Conservation (phyloP, 1,284 basidiomycete species). For the Schizophyllum amplum region DNA sequence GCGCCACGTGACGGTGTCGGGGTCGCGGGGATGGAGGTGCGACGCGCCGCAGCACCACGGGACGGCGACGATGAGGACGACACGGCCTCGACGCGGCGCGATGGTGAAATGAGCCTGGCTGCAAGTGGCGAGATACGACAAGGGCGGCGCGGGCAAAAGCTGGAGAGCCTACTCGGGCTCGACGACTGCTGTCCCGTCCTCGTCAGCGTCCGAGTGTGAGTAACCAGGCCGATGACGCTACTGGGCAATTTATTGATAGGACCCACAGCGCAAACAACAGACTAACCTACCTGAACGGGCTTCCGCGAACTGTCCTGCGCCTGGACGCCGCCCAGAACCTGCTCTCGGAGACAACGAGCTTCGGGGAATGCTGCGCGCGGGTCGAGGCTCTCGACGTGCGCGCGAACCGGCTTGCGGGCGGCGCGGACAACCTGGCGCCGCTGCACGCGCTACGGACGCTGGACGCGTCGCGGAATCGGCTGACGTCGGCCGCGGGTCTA, state of each 20-base stretch:
- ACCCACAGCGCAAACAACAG: conserved; percentile 67
- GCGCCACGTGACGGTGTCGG: background rate
- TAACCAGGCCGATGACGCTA: conserved; percentile 8
- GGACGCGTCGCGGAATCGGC: conserved; percentile 89
- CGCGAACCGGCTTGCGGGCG: conserved; percentile 1
- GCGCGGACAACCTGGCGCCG: conserved; percentile 50
- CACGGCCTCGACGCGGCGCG: background rate
- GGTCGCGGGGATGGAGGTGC: background rate
- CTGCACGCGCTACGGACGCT: conserved; percentile 78
- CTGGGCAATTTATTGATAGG: no score
- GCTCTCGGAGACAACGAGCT: conserved; percentile 25
- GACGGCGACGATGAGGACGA: background rate
- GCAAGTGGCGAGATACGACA: background rate
- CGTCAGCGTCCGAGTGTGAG: conserved; percentile 76
- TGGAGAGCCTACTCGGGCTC: conserved; percentile 86
- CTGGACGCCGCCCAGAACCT: conserved; percentile 76
- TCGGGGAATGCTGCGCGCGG: conserved; percentile 12
- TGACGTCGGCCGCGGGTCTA: background rate
- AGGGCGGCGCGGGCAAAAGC: conserved; percentile 6
- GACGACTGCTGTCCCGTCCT: conserved; percentile 91
- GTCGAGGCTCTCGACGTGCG: conserved; percentile 3
- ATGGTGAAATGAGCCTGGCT: background rate
- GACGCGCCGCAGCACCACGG: background rate
- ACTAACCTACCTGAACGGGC: conserved; percentile 81
- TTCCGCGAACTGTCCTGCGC: conserved; percentile 72